Evolutionary conservation across 768 basidiomycete species (phyloP), one percentile per base, ranked within the genome.

Genomic region (Boletellus ananiceps): DNA sequence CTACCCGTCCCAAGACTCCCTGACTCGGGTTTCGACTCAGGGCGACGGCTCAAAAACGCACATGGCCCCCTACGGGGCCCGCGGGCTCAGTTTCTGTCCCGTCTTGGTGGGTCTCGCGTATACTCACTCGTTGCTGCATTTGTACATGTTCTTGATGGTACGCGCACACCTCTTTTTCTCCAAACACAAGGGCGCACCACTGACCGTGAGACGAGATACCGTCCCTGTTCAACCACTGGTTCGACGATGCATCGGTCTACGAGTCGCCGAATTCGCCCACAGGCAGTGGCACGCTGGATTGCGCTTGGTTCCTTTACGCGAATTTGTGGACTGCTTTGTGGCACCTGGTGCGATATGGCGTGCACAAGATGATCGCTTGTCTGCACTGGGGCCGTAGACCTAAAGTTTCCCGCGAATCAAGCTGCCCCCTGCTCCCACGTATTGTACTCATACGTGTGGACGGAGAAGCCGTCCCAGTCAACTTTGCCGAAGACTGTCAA

Each of bases 61-160:
- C 11, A 16, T 60, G 34, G 33, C 16, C n/a, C 18, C 39, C 8
- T 47, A 59, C 7, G 38, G 35, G 7, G 19, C 50, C 8, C 56
- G 46, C 21, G 50, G 56, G 48, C 40, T 59, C 23, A 60, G 60
- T 46, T 62, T 60, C 37, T 62, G 59, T 41, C 59, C 59, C 9
- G 37, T 58, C 40, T 7, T 58, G 36, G 44, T 34, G 14, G 42
- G 47, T 15, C 6, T 61, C 38, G 8, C 27, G 15, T 60, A 61
- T 35, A 19, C 50, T 29, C 49, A 46, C 12, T 60, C 60, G 1
- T 11, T 60, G 5, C 11, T 61, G 9, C 45, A 60, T 46, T 16
- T 55, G n/a, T 61, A 60, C 27, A 62, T 61, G 48, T 12, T 60
- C 25, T 46, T 62, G 50, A 62, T 62, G 59, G 59, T 60, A 40